A percentile compares a stretch with the other conserved stretches of the same genome.
These are phyloP conservation scores for Sarocladium strictum DNA, from an alignment of 2,329 filamentous ascomycete genomes.

Conservation along the genomic window DNA sequence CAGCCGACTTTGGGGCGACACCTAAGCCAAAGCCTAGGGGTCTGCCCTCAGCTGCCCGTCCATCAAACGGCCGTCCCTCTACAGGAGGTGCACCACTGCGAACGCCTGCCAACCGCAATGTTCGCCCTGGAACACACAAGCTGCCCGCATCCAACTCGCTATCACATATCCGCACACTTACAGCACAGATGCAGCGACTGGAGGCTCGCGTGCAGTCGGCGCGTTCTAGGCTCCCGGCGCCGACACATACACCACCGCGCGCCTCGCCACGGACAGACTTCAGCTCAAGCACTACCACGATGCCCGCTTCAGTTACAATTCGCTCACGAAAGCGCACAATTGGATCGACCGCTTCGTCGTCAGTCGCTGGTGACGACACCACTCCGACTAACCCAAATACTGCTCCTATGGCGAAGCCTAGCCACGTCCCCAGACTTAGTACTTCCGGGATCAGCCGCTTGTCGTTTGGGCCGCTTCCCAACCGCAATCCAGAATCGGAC, in stretches of 20 bases:
- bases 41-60: constrained; percentile 24
- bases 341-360: constrained; percentile 49
- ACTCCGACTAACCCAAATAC: constrained; percentile 38
- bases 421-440: constrained; percentile 53
- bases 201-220: constrained; percentile 90
- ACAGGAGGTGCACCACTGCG: constrained; percentile 37
- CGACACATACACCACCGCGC: constrained; percentile 69
- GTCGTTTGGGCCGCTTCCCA: constrained; percentile 53
- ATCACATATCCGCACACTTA: constrained; percentile 86
- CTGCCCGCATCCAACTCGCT: constrained; percentile 64
- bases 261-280: constrained; percentile 60
- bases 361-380: constrained; percentile 43
- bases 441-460: constrained; percentile 57
- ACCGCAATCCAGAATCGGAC: constrained; percentile 42
- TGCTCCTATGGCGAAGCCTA: constrained; percentile 32
- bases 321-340: constrained; percentile 64
- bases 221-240: constrained; percentile 84
- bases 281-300: constrained; percentile 24
- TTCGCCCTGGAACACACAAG: constrained; percentile 44
- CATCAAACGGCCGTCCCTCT: constrained; percentile 36
- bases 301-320: constrained; percentile 55
- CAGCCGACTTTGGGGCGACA: constrained; percentile 46
- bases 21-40: constrained; percentile 53
- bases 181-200: constrained; percentile 94
- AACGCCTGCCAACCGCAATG: constrained; percentile 48